Evolutionary conservation across 192 early-diverging fungal species (phyloP), one percentile per base, ranked within the genome.

Genomic region (Podila epicladia): DNA sequence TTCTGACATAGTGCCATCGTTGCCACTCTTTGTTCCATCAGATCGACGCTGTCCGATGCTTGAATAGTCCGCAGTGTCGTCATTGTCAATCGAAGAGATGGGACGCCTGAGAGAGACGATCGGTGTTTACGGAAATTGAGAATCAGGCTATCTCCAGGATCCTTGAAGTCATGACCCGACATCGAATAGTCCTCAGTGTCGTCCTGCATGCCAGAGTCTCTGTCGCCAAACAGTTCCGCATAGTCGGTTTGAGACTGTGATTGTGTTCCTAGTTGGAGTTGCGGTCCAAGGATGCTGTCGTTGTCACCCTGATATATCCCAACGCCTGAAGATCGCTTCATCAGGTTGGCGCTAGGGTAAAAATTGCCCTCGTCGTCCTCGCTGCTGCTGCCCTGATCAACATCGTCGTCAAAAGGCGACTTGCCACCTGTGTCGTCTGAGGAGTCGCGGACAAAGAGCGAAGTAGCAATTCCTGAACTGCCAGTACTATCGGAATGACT

Each of bases 271-370:
- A 69, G 19, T 31, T 64, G 37, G 32, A 72, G 22, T 24, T 61
- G 58, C 0, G 77, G 70, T 3, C 77, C 77, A 28, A 80, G 64
- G 9, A 57, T 58, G 9, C 17, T n/a, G 32, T 69, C 67, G 13
- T 57, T 58, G 9, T 73, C 45, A 7, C 29, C 24, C 4, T 69
- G 31, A 32, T 58, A 69, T 5, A 73, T 57, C 1, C 77, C 66
- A 1, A 79, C 45, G 12, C 76, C 70, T 13, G 76, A 79, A 5
- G 76, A 72, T 1, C 70, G 65, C 17, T 79, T 79, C 71, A 69
- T 73, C 17, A 69, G 55, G 6, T 45, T 72, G 11, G 15, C 51
- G 20, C 62, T 60, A 12, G 71, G 71, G 35, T 69, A 73, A 41
- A 59, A 68, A 6, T 50, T 24, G 38, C 65, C 71, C n/a, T 32